A percentile compares a stretch with the other conserved stretches of the same genome.
Conservation (phyloP, 2,329 filamentous ascomycete species). For the Aschersonia sp. region DNA sequence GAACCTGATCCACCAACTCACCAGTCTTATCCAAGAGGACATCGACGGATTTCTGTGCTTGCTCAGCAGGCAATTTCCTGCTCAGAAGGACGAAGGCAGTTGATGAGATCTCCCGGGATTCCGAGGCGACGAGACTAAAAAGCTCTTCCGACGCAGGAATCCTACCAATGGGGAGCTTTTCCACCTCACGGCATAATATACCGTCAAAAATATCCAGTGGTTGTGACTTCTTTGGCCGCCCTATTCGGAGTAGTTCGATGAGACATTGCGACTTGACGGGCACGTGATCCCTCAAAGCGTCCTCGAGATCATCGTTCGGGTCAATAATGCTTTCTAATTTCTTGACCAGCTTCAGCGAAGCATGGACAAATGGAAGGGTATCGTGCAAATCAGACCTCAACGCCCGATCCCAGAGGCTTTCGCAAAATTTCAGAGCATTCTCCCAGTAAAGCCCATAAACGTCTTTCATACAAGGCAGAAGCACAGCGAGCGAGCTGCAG, state of each 20-base stretch:
- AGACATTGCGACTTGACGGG: constrained; percentile 28
- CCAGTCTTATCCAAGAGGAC: constrained; percentile 53
- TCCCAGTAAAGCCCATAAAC: constrained; percentile 87
- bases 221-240: constrained; percentile 50
- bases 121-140: constrained; percentile 62
- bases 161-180: constrained; percentile 45
- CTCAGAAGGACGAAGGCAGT: constrained; percentile 72
- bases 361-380: constrained; percentile 49
- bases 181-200: constrained; percentile 55
- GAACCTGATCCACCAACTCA: constrained; percentile 10
- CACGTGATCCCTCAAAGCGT: constrained; percentile 52
- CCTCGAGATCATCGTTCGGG: constrained; percentile 73
- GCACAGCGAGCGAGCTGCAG: constrained; percentile 39
- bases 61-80: constrained; percentile 58
- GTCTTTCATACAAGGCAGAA: constrained; percentile 62
- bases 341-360: constrained; percentile 57
- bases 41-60: constrained; percentile 74
- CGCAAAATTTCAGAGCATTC: constrained; percentile 42
- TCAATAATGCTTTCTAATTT: constrained; percentile 51
- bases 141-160: constrained; percentile 52
- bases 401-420: constrained; percentile 39
- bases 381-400: constrained; percentile 26
- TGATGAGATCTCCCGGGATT: constrained; percentile 61
- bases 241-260: constrained; percentile 26
- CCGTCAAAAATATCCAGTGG: constrained; percentile 64